Evolutionary conservation across 2,329 filamentous ascomycete species (phyloP), one percentile per base, ranked within the genome.

Genomic region (Ophiostoma piceae): DNA sequence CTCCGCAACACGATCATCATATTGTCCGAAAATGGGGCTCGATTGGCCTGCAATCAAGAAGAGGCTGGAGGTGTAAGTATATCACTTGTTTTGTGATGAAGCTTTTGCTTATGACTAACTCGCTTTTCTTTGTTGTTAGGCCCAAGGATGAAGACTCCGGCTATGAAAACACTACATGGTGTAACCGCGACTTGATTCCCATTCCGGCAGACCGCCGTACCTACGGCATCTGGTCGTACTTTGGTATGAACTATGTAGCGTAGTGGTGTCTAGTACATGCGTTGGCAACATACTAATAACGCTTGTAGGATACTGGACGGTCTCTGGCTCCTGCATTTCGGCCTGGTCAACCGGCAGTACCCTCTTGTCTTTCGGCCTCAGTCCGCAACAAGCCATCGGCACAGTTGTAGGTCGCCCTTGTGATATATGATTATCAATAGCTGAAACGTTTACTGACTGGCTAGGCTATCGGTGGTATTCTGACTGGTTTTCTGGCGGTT

Each of bases 91-190:
- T n/a, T 11, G 22, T 8, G n/a, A 11, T 57, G n/a, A 26, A 26
- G 16, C 16, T 47, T 7, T 47, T 1, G 16, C 16, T n/a, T 47
- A 47, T n/a, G 43, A 14, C 39, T 3, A 12, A 41, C 39, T 41
- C 9, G 12, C 3, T 47, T n/a, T 47, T n/a, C 43, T 47, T 47
- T 16, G 19, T 3, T 47, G 22, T 12, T 12, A 71, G 70, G 43
- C 71, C 68, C 26, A 67, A 64, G 67, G 67, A 71, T 16, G 43
- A 69, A 14, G 54, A 71, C 65, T 35, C 64, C 9, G 26, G 64
- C 54, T 70, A 83, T 72, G 80, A 83, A 70, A 83, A 82, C 0
- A 79, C 82, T 67, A 77, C 79, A 39, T 85, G 83, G 83, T 82
- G 81, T 35, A 85, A 85, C 70, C 81, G 80, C 73, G 79, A 79